These are phyloP conservation scores for Chimonanthus salicifolius DNA, from an alignment of 164 flowering plant genomes.

Conservation along the genomic window DNA sequence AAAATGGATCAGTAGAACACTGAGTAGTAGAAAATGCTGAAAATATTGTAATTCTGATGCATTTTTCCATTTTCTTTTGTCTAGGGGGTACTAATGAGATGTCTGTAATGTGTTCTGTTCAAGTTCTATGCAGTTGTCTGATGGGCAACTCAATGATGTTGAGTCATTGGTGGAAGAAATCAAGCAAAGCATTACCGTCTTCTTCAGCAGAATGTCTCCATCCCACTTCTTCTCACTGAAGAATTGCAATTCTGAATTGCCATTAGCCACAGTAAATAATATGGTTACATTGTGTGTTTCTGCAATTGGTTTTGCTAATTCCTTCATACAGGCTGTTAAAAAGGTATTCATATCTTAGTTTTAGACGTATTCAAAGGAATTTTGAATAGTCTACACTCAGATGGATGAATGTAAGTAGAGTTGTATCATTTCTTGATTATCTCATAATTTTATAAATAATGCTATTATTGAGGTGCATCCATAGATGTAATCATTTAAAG, in stretches of 20 bases:
- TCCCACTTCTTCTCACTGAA: constrained; percentile 46
- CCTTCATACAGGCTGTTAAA: constrained; percentile 44
- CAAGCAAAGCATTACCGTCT: constrained; percentile 47
- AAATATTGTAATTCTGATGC: neutral
- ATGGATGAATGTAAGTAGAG: neutral
- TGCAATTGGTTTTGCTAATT: constrained; percentile 66
- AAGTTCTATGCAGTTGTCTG: constrained; percentile 38
- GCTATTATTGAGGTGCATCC: neutral
- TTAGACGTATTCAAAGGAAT: neutral
- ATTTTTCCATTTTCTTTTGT: neutral
- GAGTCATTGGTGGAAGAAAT: constrained; percentile 31
- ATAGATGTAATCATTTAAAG: no score
- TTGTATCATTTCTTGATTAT: no score
- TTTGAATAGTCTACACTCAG: neutral
- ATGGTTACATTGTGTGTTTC: constrained; percentile 57
- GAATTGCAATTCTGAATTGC: constrained; percentile 28
- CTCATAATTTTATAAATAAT: neutral
- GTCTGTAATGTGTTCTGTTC: neutral
- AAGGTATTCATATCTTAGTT: constrained; percentile 35
- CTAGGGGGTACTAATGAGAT: no score
- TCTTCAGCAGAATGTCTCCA: constrained; percentile 56
- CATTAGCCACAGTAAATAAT: constrained; percentile 31
- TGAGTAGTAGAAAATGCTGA: neutral
- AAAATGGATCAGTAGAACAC: neutral
- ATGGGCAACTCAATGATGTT: constrained; percentile 34